Conservation (phyloP, 768 basidiomycete species). For the Mycena metata region DNA sequence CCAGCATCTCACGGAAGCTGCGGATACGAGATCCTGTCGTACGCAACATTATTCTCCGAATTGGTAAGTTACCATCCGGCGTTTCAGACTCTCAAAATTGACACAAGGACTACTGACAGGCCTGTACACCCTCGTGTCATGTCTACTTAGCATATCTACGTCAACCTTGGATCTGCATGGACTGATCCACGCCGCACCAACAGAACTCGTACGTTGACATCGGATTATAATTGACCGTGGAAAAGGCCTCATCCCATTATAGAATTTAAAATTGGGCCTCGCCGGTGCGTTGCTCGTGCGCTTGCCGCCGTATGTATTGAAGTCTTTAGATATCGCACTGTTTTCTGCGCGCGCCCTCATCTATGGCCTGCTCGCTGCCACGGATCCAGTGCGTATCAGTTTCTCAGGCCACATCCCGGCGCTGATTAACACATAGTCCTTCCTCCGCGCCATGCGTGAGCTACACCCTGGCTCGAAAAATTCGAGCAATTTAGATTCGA, state of each 20-base stretch:
- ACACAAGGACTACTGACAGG: background rate
- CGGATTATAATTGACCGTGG: background rate
- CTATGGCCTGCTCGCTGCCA: conserved; percentile 5
- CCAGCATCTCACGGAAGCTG: background rate
- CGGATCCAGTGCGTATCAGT: conserved; percentile 17
- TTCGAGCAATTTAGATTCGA: no score
- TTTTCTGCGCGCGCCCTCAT: background rate
- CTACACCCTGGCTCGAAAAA: background rate
- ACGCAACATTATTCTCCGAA: conserved; percentile 10
- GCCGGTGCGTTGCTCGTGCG: conserved; percentile 1
- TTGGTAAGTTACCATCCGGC: conserved; percentile 6
- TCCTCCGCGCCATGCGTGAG: conserved; percentile 11
- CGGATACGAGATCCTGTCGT: conserved; percentile 9
- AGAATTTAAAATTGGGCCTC: conserved; percentile 11
- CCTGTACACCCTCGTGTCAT: conserved; percentile 22
- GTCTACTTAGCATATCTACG: conserved; percentile 15
- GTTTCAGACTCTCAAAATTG: background rate
- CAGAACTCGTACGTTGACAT: conserved; percentile 3
- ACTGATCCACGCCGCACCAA: background rate
- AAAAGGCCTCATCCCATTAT: background rate
- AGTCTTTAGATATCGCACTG: background rate
- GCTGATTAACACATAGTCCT: conserved; percentile 4
- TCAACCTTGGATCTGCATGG: conserved; percentile 1
- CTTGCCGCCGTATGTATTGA: background rate
- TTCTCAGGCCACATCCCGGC: background rate